Percentiles rank a stretch among this genome's conserved stretches.
Evolutionary conservation across 768 basidiomycete genomes (phyloP).

Genomic region (Hemileccinum impolitum): DNA sequence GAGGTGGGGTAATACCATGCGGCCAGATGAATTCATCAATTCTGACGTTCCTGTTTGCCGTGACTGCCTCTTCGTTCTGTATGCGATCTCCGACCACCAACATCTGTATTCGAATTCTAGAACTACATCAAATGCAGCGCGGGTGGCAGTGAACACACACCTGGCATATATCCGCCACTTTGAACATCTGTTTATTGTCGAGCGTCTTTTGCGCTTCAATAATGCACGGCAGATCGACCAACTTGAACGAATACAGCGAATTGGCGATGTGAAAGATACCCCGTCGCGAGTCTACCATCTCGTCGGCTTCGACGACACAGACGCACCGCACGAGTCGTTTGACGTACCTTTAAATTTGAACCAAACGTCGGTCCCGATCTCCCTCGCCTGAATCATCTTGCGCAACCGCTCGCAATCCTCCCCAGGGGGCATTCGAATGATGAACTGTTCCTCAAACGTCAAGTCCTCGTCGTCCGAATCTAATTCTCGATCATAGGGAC

Average conservation of each 20-base stretch:
- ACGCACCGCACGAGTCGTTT: neutral
- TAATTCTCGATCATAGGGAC: conserved; percentile 88
- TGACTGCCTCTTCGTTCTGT: conserved; percentile 63
- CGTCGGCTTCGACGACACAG: conserved; percentile 11
- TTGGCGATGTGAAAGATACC: conserved; percentile 87
- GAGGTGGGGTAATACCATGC: conserved; percentile 91
- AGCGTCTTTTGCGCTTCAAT: conserved; percentile 94
- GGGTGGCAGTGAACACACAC: conserved; percentile 36
- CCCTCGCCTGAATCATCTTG: conserved; percentile 78
- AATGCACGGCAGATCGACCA: conserved; percentile 94
- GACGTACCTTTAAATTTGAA: conserved; percentile 92
- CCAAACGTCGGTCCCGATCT: conserved; percentile 83
- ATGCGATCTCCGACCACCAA: conserved; percentile 80
- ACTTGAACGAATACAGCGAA: conserved; percentile 80
- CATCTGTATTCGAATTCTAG: conserved; percentile 59
- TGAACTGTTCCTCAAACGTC: conserved; percentile 96
- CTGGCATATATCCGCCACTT: conserved; percentile 98
- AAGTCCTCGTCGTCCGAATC: conserved; percentile 95
- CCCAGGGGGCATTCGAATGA: conserved; percentile 83
- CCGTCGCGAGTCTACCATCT: conserved; percentile 73
- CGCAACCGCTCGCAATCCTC: conserved; percentile 75
- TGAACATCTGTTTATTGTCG: conserved; percentile 97
- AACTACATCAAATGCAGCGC: conserved; percentile 9
- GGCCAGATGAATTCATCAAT: conserved; percentile 97
- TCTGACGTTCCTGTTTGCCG: conserved; percentile 68